phyloP scores from a whole-genome alignment of 768 basidiomycete genomes.

The Suillus subalutaceus region DNA sequence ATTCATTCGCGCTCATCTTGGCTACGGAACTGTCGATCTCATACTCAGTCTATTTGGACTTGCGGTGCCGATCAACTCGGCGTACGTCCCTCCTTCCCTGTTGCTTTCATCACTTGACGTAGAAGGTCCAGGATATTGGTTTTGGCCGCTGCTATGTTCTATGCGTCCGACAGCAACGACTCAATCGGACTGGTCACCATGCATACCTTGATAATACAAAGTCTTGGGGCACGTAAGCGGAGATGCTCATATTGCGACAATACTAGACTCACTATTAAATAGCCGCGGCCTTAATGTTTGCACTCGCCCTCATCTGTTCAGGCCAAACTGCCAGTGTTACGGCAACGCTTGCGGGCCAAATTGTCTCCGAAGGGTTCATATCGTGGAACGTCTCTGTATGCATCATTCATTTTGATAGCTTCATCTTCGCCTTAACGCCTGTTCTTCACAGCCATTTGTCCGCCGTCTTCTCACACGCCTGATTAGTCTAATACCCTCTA shows the following conservation, averaged over 20 bases:
- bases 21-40: conserved; percentile 50
- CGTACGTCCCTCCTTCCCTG: conserved; percentile 19
- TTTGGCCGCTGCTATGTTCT: conserved; percentile 30
- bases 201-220: conserved; percentile 40
- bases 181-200: conserved; percentile 46
- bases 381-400: conserved; percentile 46
- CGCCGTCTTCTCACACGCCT: conserved; percentile 48
- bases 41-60: conserved; percentile 44
- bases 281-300: conserved; percentile 45
- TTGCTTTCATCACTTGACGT: not conserved
- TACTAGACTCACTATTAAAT: not conserved
- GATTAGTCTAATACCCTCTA: conserved; percentile 47
- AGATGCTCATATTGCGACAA: not conserved
- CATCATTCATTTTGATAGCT: not conserved
- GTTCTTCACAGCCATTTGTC: conserved; percentile 28
- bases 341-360: conserved; percentile 50
- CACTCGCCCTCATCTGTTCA: conserved; percentile 46
- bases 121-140: conserved; percentile 37
- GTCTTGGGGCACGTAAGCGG: conserved; percentile 40
- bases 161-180: conserved; percentile 8
- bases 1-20: conserved; percentile 44
- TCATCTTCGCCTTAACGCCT: not conserved
- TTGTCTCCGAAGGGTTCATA: conserved; percentile 52
- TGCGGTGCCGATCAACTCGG: conserved; percentile 51
- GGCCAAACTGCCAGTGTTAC: conserved; percentile 55